A percentile compares a stretch with the other conserved stretches of the same genome.
phyloP scores from a whole-genome alignment of 2,329 filamentous ascomycete species.

The Incumbomyces delicatus region DNA sequence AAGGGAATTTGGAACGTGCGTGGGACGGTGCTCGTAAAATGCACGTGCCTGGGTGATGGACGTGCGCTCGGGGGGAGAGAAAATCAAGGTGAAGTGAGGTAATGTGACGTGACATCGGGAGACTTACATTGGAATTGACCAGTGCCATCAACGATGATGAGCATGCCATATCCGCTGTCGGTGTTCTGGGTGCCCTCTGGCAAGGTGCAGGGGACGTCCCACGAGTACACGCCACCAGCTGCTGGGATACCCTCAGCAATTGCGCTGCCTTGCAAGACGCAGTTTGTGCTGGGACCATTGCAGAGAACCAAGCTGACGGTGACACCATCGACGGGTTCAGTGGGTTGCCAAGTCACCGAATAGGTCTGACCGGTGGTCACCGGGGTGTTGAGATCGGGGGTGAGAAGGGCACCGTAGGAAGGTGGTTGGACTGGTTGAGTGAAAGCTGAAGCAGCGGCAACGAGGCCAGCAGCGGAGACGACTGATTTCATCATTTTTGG shows the following conservation, averaged over 20 bases:
- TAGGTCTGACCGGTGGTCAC: conserved; percentile 19
- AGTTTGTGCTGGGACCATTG: conserved; percentile 19
- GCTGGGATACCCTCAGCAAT: conserved; percentile 18
- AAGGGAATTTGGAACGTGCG: background rate
- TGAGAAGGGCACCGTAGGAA: conserved; percentile 19
- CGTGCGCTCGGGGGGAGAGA: background rate
- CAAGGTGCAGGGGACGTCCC: conserved; percentile 18
- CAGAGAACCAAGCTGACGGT: conserved; percentile 21
- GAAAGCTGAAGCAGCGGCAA: conserved; percentile 56
- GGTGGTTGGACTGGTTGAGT: conserved; percentile 11
- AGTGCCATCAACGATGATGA: conserved; percentile 22
- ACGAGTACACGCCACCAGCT: conserved; percentile 14
- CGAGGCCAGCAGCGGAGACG: conserved; percentile 55
- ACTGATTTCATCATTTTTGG: conserved; percentile 25
- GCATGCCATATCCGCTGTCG: conserved; percentile 19
- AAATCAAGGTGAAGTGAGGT: background rate
- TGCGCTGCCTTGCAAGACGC: conserved; percentile 12
- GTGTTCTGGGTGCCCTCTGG: conserved; percentile 14
- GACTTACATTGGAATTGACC: conserved; percentile 20
- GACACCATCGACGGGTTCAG: conserved; percentile 12
- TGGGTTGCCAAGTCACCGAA: conserved; percentile 18
- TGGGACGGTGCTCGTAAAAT: no score
- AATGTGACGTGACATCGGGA: background rate
- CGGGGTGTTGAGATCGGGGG: conserved; percentile 11
- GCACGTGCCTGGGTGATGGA: no score